Conservation (phyloP, 139 green algal genomes). For the Diplosphaera chodatii region DNA sequence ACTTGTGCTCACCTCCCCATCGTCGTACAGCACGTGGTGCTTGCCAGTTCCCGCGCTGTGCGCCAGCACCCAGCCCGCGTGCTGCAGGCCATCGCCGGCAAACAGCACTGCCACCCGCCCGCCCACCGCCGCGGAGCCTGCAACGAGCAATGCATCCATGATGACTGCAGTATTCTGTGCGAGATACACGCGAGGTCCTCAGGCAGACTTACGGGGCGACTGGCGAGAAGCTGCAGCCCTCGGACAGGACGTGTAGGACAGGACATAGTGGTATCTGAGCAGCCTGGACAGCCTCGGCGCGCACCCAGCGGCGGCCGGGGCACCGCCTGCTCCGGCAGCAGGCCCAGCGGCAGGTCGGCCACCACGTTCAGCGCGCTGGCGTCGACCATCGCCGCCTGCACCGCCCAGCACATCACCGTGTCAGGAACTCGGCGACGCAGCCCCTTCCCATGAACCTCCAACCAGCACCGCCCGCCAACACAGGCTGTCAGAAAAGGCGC, state of each 20-base stretch:
- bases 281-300: too few relatives aligned
- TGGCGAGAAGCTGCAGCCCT: not conserved
- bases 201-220: not conserved
- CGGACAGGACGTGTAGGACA: too few relatives aligned
- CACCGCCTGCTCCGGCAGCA: not conserved
- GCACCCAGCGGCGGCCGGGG: too few relatives aligned
- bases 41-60: slow-evolving; percentile 4
- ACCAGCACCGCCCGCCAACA: too few relatives aligned
- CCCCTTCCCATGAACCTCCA: too few relatives aligned
- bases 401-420: not conserved
- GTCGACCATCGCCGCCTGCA: not conserved
- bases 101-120: slow-evolving; percentile 1
- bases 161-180: too few relatives aligned
- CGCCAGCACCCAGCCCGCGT: slow-evolving; percentile 5
- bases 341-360: too few relatives aligned
- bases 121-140: not conserved
- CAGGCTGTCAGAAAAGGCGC: too few relatives aligned
- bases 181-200: too few relatives aligned
- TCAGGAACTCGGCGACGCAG: too few relatives aligned
- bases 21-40: slow-evolving; percentile 19
- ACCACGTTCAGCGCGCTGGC: not conserved
- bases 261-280: too few relatives aligned
- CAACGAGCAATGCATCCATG: not conserved
- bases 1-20: slow-evolving; percentile 10
- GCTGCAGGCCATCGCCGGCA: not conserved